phyloP scores from a whole-genome alignment of 2,329 filamentous ascomycete genomes.

The Trichophyton verrucosum region DNA sequence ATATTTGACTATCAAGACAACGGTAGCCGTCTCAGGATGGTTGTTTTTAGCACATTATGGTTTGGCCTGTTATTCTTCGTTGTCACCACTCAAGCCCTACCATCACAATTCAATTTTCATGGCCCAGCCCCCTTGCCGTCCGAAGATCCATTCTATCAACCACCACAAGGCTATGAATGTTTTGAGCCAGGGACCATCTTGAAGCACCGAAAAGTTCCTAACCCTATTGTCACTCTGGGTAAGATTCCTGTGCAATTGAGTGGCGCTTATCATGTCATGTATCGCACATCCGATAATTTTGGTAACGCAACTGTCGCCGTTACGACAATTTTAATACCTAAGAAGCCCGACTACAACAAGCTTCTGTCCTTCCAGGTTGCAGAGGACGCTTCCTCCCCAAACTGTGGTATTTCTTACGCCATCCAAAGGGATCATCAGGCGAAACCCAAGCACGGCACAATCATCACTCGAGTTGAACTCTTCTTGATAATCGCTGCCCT shows the following conservation, averaged over 20 bases:
- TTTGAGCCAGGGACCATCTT: slow-evolving; percentile 20
- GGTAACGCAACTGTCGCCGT: slow-evolving; percentile 28
- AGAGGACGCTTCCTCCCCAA: slow-evolving; percentile 18
- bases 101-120: slow-evolving; percentile 1
- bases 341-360: slow-evolving; percentile 20
- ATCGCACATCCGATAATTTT: slow-evolving; percentile 29
- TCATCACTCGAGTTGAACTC: slow-evolving; percentile 25
- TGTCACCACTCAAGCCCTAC: not conserved
- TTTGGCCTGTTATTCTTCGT: not conserved
- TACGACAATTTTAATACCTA: slow-evolving; percentile 30
- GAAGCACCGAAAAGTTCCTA: slow-evolving; percentile 16
- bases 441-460: slow-evolving; percentile 23
- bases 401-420: slow-evolving; percentile 20
- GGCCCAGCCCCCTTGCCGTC: slow-evolving; percentile 13
- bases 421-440: slow-evolving; percentile 28
- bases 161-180: slow-evolving; percentile 20
- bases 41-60: not conserved
- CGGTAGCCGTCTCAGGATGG: not conserved
- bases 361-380: slow-evolving; percentile 35
- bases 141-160: slow-evolving; percentile 21
- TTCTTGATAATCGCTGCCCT: slow-evolving; percentile 28
- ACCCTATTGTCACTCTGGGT: slow-evolving; percentile 17
- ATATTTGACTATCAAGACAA: not conserved
- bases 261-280: slow-evolving; percentile 28
- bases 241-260: slow-evolving; percentile 16